Conservation (phyloP, 2,329 filamentous ascomycete genomes). For the Biscogniauxia marginata region DNA sequence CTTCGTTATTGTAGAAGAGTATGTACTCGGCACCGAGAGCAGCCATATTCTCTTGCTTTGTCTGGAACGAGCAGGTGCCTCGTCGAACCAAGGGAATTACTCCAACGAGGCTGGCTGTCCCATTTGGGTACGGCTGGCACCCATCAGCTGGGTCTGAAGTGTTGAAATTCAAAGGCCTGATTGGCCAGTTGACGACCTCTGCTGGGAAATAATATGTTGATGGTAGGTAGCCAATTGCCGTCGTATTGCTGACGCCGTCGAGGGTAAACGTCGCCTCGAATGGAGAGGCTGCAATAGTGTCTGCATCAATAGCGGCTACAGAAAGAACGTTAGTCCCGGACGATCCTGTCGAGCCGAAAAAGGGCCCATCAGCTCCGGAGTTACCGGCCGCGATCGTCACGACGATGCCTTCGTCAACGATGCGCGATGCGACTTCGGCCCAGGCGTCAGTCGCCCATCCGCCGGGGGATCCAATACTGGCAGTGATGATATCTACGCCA, state of each 20-base stretch:
- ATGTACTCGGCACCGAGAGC: slow-evolving; percentile 30
- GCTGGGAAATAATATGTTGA: slow-evolving; percentile 34
- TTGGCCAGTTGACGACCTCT: slow-evolving; percentile 35
- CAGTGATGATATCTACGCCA: slow-evolving; percentile 43
- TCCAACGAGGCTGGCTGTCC: slow-evolving; percentile 19
- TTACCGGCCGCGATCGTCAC: slow-evolving; percentile 53
- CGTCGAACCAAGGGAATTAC: slow-evolving; percentile 33
- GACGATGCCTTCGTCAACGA: slow-evolving; percentile 46
- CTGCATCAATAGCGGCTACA: slow-evolving; percentile 42
- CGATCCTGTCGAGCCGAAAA: slow-evolving; percentile 42
- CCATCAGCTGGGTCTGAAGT: slow-evolving; percentile 26
- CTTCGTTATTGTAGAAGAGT: slow-evolving; percentile 32
- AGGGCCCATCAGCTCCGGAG: slow-evolving; percentile 46
- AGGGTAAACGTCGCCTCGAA: slow-evolving; percentile 33
- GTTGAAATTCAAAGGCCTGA: slow-evolving; percentile 28
- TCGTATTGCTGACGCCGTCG: slow-evolving; percentile 22
- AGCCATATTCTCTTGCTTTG: slow-evolving; percentile 29
- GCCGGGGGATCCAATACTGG: slow-evolving; percentile 38
- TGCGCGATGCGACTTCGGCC: slow-evolving; percentile 39
- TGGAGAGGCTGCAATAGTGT: slow-evolving; percentile 28
- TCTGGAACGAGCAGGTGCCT: slow-evolving; percentile 31
- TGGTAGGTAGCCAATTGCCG: slow-evolving; percentile 34
- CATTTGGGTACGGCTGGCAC: slow-evolving; percentile 27
- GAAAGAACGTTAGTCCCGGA: slow-evolving; percentile 42
- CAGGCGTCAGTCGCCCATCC: slow-evolving; percentile 38